Base-by-base conservation (phyloP, 306 rosid genomes). In the Nissolia schottii region DNA sequence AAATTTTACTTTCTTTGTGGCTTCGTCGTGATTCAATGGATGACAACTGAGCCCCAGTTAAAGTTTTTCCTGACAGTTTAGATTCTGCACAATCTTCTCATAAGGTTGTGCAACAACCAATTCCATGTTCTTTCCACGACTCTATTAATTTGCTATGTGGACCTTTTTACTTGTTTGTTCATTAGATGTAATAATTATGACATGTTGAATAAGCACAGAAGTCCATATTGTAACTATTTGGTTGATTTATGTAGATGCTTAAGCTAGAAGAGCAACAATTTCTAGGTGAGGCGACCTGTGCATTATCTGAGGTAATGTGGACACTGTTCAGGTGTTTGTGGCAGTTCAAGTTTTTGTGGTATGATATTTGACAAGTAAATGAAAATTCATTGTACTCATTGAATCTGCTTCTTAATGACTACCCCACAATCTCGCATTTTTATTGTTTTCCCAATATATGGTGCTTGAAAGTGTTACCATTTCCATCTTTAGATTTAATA, bases 251-350 rank as follows among this genome's bases (percentile, higher is more conserved):
- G 92, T 92, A 95, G 99, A 89, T 82, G 86, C 92, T 95, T 79
- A 92, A 77, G 89, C 90, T 95, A 57, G 99, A 91, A 50, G 99
- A 95, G 85, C 99, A 95, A 64, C 90, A 91, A 76, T 87, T 84
- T 88, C 97, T 95, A 63, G 99, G 99, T 50, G 97, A 91, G 80
- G 99, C 96, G 50, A 84, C 89, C 63, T 92, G 97, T 84, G 81
- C 79, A 49, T 71, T 95, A 80, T 89, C 97, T 78, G 79, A 95
- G 99, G 99, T 95, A 83, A 74, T 79, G 62, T 68, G 73, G 62
- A 46, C 69, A 37, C 66, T 60, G 77, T 63, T 68, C 41, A 61
- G 11, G 41, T 18, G 51, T 53, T 53, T 51, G 14, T 50, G n/a
- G 18, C 51, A 14, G 49, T 60, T 70, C 37, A 56, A n/a, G 43